These are phyloP conservation scores for Cordia subcordata DNA, from an alignment of 257 asterid species.

Conservation along the genomic window DNA sequence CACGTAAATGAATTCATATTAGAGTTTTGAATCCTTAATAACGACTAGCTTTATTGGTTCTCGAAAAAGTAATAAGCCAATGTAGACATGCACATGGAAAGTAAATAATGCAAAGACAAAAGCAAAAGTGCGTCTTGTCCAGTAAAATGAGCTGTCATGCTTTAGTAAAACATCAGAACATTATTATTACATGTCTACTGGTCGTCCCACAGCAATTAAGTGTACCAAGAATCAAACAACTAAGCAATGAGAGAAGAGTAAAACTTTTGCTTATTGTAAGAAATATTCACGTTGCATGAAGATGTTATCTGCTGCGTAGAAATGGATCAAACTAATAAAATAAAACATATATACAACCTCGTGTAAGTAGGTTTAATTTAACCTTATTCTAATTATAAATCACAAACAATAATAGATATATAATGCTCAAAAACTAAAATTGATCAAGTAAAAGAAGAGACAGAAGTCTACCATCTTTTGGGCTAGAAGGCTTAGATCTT, in stretches of 20 bases:
- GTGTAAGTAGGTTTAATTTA: no score
- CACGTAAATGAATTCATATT: no score
- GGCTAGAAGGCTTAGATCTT: conserved; percentile 91
- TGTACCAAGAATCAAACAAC: not conserved
- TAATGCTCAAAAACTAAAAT: not conserved
- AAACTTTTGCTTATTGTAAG: conserved; percentile 6
- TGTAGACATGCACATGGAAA: not conserved
- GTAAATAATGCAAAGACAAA: conserved; percentile 21
- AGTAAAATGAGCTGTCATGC: conserved; percentile 67
- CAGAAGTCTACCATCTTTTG: conserved; percentile 54
- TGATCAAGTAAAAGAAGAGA: not conserved
- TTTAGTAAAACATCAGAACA: conserved; percentile 30
- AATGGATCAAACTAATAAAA: no score
- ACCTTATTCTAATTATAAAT: no score
- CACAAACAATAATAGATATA: not conserved
- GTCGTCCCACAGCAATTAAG: not conserved
- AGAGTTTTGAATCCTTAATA: no score
- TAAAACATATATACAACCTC: no score
- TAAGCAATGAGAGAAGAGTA: not conserved
- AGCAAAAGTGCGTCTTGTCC: conserved; percentile 40
- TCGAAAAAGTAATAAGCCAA: not conserved
- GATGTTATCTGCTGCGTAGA: not conserved
- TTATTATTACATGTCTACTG: conserved; percentile 11
- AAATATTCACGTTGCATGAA: conserved; percentile 16
- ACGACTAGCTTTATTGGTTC: not conserved